Conservation (phyloP, 129 eudicot genomes). For the Pulicaria dysenterica region DNA sequence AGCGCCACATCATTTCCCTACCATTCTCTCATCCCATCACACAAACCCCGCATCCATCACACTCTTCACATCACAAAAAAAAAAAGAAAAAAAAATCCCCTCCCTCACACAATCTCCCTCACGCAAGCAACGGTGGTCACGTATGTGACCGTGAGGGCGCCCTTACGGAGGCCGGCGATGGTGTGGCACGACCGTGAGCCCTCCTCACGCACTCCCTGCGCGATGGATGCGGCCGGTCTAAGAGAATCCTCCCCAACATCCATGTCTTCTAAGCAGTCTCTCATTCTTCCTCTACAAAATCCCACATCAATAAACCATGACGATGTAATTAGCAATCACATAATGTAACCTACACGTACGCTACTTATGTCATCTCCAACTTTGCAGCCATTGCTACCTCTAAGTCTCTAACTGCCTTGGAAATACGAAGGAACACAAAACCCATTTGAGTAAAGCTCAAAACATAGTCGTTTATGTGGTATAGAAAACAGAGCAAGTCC, state of each 20-base stretch:
- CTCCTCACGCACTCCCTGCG: too few species aligned
- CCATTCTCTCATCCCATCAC: too few species aligned
- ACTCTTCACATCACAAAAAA: too few species aligned
- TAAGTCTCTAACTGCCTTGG: conserved; percentile 91
- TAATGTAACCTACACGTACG: conserved; percentile 69
- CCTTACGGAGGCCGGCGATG: too few species aligned
- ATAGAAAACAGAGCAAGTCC: conserved; percentile 99
- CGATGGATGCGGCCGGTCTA: too few species aligned
- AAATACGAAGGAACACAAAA: conserved; percentile 29
- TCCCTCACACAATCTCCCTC: too few species aligned
- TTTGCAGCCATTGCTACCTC: conserved; percentile 97
- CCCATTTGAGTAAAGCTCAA: conserved; percentile 30
- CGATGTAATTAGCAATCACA: not conserved
- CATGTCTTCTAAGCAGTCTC: conserved; percentile 70
- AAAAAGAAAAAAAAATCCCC: too few species aligned
- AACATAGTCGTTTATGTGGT: conserved; percentile 34
- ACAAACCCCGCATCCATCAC: too few species aligned
- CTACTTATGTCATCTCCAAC: conserved; percentile 97
- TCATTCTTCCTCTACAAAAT: conserved; percentile 85
- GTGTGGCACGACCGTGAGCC: too few species aligned
- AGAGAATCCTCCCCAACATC: conserved; percentile 85
- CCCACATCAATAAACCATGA: conserved; percentile 69
- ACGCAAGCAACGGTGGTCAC: too few species aligned
- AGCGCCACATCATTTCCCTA: too few species aligned
- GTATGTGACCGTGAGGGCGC: too few species aligned